Conservation (phyloP, 2,329 filamentous ascomycete species). For the Epichloe sibirici region DNA sequence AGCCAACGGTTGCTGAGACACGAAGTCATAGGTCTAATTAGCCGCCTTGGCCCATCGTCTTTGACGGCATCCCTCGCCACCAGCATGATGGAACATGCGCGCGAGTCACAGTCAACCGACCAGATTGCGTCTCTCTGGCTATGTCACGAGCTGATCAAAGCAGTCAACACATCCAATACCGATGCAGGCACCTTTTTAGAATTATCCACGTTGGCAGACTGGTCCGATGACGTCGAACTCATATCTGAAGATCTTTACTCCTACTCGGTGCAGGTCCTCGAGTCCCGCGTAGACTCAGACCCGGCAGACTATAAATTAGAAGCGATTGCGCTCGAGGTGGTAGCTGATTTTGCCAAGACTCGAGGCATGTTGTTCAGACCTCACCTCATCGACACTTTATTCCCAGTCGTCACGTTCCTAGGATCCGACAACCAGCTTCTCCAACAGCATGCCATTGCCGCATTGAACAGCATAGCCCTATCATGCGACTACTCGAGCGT, state of each 20-base stretch:
- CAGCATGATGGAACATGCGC: conserved; percentile 52
- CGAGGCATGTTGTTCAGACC: conserved; percentile 58
- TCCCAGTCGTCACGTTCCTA: conserved; percentile 80
- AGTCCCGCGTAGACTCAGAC: conserved; percentile 36
- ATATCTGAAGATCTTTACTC: conserved; percentile 55
- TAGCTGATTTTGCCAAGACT: conserved; percentile 62
- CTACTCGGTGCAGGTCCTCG: conserved; percentile 51
- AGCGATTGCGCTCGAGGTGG: conserved; percentile 68
- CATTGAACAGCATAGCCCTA: conserved; percentile 66
- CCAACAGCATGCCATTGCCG: conserved; percentile 69
- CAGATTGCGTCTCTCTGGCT: conserved; percentile 71
- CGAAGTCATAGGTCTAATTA: conserved; percentile 46
- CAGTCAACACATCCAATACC: conserved; percentile 35
- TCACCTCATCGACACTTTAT: conserved; percentile 83
- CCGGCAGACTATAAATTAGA: conserved; percentile 57
- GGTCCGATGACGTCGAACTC: conserved; percentile 30
- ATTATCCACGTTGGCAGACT: conserved; percentile 25
- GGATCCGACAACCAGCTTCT: conserved; percentile 57
- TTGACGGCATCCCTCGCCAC: conserved; percentile 48
- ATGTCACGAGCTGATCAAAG: conserved; percentile 57
- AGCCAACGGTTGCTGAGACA: conserved; percentile 51
- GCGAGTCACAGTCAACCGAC: conserved; percentile 42
- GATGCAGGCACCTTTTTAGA: conserved; percentile 57
- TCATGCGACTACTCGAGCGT: conserved; percentile 65
- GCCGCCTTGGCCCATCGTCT: conserved; percentile 42